Conservation (phyloP, 2,329 filamentous ascomycete species). For the Lachnellula cervina region DNA sequence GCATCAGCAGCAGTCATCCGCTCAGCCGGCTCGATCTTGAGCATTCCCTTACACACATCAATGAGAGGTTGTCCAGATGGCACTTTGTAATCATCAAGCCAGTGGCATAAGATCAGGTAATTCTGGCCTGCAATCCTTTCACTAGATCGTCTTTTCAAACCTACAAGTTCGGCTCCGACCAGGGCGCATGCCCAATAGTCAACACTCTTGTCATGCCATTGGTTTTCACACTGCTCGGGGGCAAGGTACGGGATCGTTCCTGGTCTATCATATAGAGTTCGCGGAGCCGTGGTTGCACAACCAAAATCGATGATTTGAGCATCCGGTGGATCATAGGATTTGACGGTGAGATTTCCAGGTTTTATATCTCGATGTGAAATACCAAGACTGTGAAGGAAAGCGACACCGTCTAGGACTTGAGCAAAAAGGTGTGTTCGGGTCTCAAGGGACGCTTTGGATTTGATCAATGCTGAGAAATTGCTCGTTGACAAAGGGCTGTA, state of each 20-base stretch:
- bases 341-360: slow-evolving; percentile 14
- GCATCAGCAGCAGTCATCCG: slow-evolving; percentile 6
- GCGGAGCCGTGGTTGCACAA: slow-evolving; percentile 12
- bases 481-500: slow-evolving; percentile 19
- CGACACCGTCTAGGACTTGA: slow-evolving; percentile 18
- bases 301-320: slow-evolving; percentile 23
- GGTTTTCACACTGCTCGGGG: slow-evolving; percentile 14
- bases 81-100: slow-evolving; percentile 1
- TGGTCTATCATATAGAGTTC: slow-evolving; percentile 16
- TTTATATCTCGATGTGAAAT: slow-evolving; percentile 22
- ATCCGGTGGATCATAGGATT: slow-evolving; percentile 19
- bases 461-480: slow-evolving; percentile 14
- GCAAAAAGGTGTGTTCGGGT: slow-evolving; percentile 14
- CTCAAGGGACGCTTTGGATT: slow-evolving; percentile 12
- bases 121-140: slow-evolving; percentile 4
- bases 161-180: slow-evolving; percentile 8
- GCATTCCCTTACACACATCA: slow-evolving; percentile 1
- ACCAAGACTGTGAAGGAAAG: slow-evolving; percentile 16
- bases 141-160: slow-evolving; percentile 4
- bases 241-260: slow-evolving; percentile 23
- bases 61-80: background rate
- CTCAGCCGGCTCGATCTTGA: slow-evolving; percentile 5
- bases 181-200: slow-evolving; percentile 20
- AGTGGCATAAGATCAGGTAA: background rate
- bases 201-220: slow-evolving; percentile 12